phyloP scores from a whole-genome alignment of 176 grass and related monocot genomes.

The Lolium perenne region DNA sequence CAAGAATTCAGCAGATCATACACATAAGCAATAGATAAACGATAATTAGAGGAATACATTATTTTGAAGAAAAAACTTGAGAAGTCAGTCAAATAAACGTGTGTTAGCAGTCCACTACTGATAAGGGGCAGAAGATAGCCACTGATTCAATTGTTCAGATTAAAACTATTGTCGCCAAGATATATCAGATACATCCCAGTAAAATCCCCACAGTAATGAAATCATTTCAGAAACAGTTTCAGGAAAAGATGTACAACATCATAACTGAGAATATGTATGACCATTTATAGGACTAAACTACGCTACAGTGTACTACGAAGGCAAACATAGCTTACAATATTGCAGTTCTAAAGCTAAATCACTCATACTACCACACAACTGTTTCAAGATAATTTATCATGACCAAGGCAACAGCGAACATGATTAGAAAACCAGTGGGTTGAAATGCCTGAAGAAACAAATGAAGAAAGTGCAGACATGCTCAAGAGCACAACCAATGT shows the following conservation, averaged over 20 bases:
- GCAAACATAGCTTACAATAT: background rate
- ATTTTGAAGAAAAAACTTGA: background rate
- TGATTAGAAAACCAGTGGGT: background rate
- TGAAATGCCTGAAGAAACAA: background rate
- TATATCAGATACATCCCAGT: background rate
- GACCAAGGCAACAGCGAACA: background rate
- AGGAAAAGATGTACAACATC: background rate
- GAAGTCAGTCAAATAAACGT: background rate
- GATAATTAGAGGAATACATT: background rate
- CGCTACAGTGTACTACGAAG: background rate
- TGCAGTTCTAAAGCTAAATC: background rate
- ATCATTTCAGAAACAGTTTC: background rate
- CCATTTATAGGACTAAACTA: background rate
- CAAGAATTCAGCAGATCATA: no score
- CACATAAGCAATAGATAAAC: background rate
- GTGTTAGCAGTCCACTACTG: background rate
- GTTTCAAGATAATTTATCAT: background rate
- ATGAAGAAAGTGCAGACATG: background rate
- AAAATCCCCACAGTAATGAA: background rate
- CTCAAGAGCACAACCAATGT: slow-evolving; percentile 21
- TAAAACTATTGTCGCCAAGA: background rate
- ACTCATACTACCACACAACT: background rate
- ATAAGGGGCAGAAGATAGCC: background rate
- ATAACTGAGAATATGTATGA: background rate
- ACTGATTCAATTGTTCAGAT: background rate